A percentile compares a stretch with the other conserved stretches of the same genome.
These are phyloP conservation scores for Kwoniella heveanensis DNA, from an alignment of 768 basidiomycete species.

Conservation along the genomic window DNA sequence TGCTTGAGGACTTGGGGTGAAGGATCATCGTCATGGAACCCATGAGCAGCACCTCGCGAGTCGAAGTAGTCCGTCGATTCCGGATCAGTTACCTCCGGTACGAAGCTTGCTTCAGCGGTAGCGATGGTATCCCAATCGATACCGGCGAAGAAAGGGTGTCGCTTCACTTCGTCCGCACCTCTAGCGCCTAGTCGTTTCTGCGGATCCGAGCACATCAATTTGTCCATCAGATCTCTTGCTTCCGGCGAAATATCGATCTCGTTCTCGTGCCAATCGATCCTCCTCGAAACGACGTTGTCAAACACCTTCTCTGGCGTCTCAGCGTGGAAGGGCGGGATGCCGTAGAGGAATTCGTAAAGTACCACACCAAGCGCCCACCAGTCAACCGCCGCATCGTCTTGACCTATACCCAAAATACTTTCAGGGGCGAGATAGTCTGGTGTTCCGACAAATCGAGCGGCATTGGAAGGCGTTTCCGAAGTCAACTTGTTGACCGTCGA, in stretches of 20 bases:
- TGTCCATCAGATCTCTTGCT: conserved; percentile 85
- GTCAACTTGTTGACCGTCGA: conserved; percentile 32
- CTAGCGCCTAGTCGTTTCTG: conserved; percentile 75
- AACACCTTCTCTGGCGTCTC: conserved; percentile 97
- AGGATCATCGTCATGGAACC: conserved; percentile 92
- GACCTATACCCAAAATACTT: conserved; percentile 79
- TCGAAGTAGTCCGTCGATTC: conserved; percentile 99
- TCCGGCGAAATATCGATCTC: conserved; percentile 73
- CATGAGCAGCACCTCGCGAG: conserved; percentile 84
- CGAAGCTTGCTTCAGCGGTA: conserved; percentile 85
- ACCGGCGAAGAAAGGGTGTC: conserved; percentile 82
- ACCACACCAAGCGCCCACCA: conserved; percentile 99
- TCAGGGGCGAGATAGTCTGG: conserved; percentile 92
- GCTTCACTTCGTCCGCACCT: conserved; percentile 90
- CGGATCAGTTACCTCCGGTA: conserved; percentile 90
- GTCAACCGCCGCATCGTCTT: conserved; percentile 92
- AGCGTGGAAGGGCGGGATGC: conserved; percentile 95
- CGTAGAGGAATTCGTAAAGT: conserved; percentile 96
- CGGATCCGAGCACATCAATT: conserved; percentile 79
- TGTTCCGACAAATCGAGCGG: conserved; percentile 94
- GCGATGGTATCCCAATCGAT: conserved; percentile 94
- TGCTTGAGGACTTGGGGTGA: conserved; percentile 61
- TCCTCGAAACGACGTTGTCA: conserved; percentile 93
- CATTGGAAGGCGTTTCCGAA: conserved; percentile 62
- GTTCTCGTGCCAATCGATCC: conserved; percentile 94